Percentiles rank a stretch among this genome's conserved stretches.
These are phyloP conservation scores for Gyromitra esculenta DNA, from an alignment of 2,329 filamentous ascomycete genomes.

Conservation along the genomic window DNA sequence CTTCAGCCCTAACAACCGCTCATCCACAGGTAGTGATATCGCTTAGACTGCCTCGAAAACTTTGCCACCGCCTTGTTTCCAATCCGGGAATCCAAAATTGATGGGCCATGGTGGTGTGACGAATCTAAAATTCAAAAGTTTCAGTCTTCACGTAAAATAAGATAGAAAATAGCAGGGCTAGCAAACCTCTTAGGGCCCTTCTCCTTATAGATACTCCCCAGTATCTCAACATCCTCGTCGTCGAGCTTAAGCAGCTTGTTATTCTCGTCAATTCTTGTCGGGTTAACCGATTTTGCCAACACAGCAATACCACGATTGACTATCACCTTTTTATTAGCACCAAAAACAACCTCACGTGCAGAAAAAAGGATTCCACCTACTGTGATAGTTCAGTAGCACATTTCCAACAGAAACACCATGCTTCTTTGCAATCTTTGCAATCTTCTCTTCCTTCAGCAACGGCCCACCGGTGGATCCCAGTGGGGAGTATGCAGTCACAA, in stretches of 20 bases:
- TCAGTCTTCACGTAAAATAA: not conserved
- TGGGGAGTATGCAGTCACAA: slow-evolving; percentile 72
- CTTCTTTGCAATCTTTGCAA: slow-evolving; percentile 70
- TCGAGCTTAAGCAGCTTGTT: slow-evolving; percentile 78
- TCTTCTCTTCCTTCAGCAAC: slow-evolving; percentile 71
- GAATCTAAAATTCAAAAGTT: slow-evolving; percentile 30
- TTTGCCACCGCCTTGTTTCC: slow-evolving; percentile 42
- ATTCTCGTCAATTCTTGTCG: slow-evolving; percentile 78
- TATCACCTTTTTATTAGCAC: slow-evolving; percentile 13
- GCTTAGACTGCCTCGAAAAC: slow-evolving; percentile 35
- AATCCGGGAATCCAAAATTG: slow-evolving; percentile 48
- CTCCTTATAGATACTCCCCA: slow-evolving; percentile 43
- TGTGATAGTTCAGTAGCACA: slow-evolving; percentile 80
- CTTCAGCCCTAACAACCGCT: not conserved
- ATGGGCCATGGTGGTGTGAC: slow-evolving; percentile 42
- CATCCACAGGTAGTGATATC: not conserved
- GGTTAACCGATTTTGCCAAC: slow-evolving; percentile 84
- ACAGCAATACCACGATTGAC: slow-evolving; percentile 74
- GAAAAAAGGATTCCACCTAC: slow-evolving; percentile 63
- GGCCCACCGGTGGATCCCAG: slow-evolving; percentile 62
- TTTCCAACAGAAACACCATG: slow-evolving; percentile 78
- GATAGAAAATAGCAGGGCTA: not conserved
- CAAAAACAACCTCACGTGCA: not conserved
- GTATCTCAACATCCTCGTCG: slow-evolving; percentile 73
- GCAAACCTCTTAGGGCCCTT: slow-evolving; percentile 43